These are phyloP conservation scores for Heritiera fomes DNA, from an alignment of 345 rosid genomes.

Conservation along the genomic window DNA sequence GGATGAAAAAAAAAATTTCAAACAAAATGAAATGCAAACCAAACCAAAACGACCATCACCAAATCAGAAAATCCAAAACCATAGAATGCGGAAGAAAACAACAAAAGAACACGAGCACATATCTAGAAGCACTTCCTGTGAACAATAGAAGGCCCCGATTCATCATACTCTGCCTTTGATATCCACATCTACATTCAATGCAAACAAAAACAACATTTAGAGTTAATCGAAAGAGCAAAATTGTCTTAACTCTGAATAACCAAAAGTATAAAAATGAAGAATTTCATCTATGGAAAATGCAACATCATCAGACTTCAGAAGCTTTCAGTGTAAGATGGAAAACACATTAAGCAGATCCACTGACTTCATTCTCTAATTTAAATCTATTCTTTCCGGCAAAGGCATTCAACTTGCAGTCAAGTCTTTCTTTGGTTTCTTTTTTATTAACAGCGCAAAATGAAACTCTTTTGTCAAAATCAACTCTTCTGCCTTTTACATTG, in stretches of 20 bases:
- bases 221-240: background rate
- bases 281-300: background rate
- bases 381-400: background rate
- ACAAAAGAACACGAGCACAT: background rate
- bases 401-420: background rate
- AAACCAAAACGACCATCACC: background rate
- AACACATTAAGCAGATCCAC: background rate
- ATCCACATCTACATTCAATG: constrained; percentile 34
- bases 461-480: background rate
- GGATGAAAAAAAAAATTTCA: constrained; percentile 15
- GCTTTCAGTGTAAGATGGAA: background rate
- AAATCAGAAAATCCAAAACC: constrained; percentile 6
- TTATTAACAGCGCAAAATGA: background rate
- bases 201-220: background rate
- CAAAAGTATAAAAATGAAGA: background rate
- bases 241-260: background rate
- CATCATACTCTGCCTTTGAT: constrained; percentile 34
- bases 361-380: background rate
- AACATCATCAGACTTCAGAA: background rate
- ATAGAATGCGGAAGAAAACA: background rate
- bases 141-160: constrained; percentile 36
- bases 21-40: constrained; percentile 19
- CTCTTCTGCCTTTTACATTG: background rate
- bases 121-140: constrained; percentile 39
- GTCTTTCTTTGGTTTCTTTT: background rate